Conservation (phyloP, 2,329 filamentous ascomycete genomes). For the Talaromyces verruculosus region DNA sequence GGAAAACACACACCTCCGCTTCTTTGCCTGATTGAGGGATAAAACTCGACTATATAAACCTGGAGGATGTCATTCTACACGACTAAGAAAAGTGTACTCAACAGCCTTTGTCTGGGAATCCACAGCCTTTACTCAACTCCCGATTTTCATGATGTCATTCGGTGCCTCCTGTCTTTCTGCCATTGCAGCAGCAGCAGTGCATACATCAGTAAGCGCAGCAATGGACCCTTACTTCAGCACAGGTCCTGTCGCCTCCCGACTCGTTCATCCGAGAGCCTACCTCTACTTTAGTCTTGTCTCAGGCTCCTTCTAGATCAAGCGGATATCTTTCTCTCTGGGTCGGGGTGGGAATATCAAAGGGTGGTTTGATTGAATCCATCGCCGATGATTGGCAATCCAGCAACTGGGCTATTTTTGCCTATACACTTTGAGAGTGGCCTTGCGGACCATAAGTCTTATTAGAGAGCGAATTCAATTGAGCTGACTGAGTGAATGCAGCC, state of each 20-base stretch:
- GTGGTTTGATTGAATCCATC: constrained; percentile 51
- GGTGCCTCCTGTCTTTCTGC: constrained; percentile 11
- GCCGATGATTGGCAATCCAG: constrained; percentile 39
- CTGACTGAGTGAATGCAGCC: constrained; percentile 21
- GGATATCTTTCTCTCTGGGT: constrained; percentile 49
- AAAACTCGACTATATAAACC: no score
- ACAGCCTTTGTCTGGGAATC: no score
- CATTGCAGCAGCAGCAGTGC: constrained; percentile 22
- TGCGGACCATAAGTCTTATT: neutral
- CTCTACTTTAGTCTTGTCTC: constrained; percentile 47
- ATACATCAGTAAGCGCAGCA: neutral
- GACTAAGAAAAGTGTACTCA: no score
- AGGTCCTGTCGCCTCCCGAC: constrained; percentile 41
- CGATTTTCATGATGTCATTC: no score
- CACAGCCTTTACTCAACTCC: no score
- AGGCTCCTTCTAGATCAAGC: constrained; percentile 37
- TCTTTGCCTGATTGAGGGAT: no score
- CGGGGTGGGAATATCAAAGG: constrained; percentile 51
- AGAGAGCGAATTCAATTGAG: neutral
- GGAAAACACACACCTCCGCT: no score
- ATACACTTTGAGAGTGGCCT: neutral
- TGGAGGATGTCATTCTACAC: no score
- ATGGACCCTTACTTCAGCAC: constrained; percentile 47
- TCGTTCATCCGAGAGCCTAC: constrained; percentile 48
- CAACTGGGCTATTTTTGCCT: constrained; percentile 45